Evolutionary conservation across 2,329 filamentous ascomycete species (phyloP).

Genomic region (Botryotinia convoluta): DNA sequence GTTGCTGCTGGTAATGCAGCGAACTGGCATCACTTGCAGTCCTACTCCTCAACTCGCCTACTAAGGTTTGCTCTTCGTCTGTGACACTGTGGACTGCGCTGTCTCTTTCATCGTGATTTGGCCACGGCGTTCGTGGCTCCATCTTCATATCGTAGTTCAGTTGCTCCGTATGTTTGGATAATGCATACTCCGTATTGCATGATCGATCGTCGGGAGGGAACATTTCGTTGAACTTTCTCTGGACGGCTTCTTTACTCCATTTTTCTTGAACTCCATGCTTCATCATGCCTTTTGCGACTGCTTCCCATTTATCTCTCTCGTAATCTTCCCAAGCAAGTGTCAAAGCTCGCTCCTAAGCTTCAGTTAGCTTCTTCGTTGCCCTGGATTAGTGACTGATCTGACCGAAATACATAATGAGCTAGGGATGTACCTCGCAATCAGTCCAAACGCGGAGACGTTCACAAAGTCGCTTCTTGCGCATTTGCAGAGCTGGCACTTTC

Average conservation of each 20-base stretch:
- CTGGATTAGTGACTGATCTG: constrained; percentile 20
- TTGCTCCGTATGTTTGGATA: neutral
- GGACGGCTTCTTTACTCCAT: constrained; percentile 38
- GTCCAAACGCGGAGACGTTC: constrained; percentile 37
- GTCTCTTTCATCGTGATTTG: constrained; percentile 8
- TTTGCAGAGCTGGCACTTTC: constrained; percentile 40
- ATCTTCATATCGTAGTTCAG: neutral
- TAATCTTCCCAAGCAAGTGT: constrained; percentile 36
- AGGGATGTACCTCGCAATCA: constrained; percentile 28
- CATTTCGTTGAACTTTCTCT: constrained; percentile 39
- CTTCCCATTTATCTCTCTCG: constrained; percentile 38
- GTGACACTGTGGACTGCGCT: neutral
- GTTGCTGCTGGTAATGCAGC: constrained; percentile 23
- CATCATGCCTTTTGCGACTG: constrained; percentile 37
- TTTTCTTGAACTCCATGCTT: constrained; percentile 38
- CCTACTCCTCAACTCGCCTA: constrained; percentile 27
- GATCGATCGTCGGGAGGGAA: constrained; percentile 20
- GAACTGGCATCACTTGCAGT: constrained; percentile 25
- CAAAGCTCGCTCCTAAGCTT: constrained; percentile 36
- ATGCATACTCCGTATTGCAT: neutral
- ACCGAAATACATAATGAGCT: constrained; percentile 16
- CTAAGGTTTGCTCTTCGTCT: constrained; percentile 13
- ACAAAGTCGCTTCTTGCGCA: constrained; percentile 40
- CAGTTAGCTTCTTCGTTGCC: constrained; percentile 16
- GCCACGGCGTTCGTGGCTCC: constrained; percentile 6